Base-by-base conservation (phyloP, 768 basidiomycete genomes). In the Lentinula edodes region DNA sequence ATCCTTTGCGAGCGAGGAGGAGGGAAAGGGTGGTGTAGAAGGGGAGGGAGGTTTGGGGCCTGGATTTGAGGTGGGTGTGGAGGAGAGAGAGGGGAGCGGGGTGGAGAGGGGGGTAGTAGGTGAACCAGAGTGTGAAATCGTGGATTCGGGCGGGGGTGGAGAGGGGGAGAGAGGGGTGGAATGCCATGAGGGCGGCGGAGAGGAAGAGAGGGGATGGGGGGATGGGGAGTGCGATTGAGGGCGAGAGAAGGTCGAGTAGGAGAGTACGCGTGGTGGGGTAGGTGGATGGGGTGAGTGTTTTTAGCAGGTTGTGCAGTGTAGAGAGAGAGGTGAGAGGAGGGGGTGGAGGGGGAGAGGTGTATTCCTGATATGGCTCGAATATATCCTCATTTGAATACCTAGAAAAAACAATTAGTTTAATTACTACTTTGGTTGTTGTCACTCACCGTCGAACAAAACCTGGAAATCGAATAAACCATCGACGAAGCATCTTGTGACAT, bases 1-100 rank as follows among this genome's bases (percentile, higher is more conserved):
- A 80, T 4, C 81, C 81, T 65, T 80, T 81, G 4, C 63, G 64
- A 4, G 77, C 71, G 48, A 75, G 66, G 23, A 77, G 68, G n/a
- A 75, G 61, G 23, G 74, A 66, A 45, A 75, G 72, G 12, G 66
- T 65, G 38, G 70, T 67, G 34, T 76, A 65, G 20, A 78, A 60
- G 23, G 62, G 46, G 43, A 74, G 55, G 53, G 73, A 70, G 18
- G 72, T 66, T 2, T 65, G 74, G 66, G 38, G 78, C 52, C 7
- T 67, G 66, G 23, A 23, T 23, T 9, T 66, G 66, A 28, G 60
- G 65, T n/a, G 73, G 66, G 16, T 57, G 52, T 16, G 42, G 36
- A 38, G 77, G 71, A 28, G 46, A 5, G 58, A 16, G 3, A 53
- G 35, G 43, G 66, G 60, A 2, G 35, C 43, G 2, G 53, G 12